Base-by-base conservation (phyloP, 2,329 filamentous ascomycete species). In the Aspergillus sp. region DNA sequence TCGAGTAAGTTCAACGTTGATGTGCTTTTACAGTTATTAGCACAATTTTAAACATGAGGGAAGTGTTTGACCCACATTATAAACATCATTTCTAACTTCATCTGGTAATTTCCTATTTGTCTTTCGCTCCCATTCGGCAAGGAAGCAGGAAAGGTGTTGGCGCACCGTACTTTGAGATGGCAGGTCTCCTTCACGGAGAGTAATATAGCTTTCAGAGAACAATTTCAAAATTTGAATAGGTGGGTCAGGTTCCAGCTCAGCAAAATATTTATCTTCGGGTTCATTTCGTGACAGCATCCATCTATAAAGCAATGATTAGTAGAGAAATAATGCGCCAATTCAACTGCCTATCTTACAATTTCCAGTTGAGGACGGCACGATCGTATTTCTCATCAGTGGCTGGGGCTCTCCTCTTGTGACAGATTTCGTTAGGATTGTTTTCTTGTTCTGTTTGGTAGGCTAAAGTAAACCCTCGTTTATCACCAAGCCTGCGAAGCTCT, bases 141-240 rank as follows among this genome's bases (percentile, higher is more conserved):
- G 51, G 9, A 58, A 47, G 38, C 32, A 48, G 5, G 27, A 47
- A 4, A 55, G 42, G 5, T 47, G 47, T 10, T 48, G 7, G 34
- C 29, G 51, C 8, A 32, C 33, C 8, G 44, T 34, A 26, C 45
- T 42, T 33, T 53, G n/a, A 8, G 44, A 48, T 5, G 48, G 48
- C 9, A 53, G 1, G 4, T 40, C 49, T n/a, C n/a, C n/a, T 30
- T 45, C 45, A 5, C 34, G 29, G n/a, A 7, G 44, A 10, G 26
- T 26, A 46, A 57, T 49, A 32, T 50, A 54, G 33, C 32, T 10
- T 27, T 57, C 44, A 9, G 30, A 40, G 26, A 57, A 55, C 7
- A 27, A 43, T 48, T 57, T 57, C 1, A 57, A 35, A 3, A 46
- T 6, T n/a, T 52, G 4, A 0, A 42, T 45, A 3, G 48, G 46